These are phyloP conservation scores for Bipolaris victoriae DNA, from an alignment of 2,329 filamentous ascomycete species.

Conservation along the genomic window DNA sequence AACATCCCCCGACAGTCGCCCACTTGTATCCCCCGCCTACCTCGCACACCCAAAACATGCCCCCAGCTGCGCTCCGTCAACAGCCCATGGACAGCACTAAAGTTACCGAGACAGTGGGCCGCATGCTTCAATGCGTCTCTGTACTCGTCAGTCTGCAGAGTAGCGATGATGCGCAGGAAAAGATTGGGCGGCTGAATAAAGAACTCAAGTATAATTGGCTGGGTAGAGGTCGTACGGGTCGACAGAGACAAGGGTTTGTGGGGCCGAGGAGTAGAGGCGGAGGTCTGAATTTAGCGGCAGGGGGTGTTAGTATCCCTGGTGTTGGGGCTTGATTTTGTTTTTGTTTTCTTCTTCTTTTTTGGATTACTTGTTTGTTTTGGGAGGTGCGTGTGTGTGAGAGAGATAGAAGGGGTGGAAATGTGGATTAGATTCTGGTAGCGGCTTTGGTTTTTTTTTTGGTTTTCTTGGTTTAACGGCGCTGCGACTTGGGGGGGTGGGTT, in stretches of 20 bases:
- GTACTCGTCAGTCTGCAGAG: conserved; percentile 80
- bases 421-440: no score
- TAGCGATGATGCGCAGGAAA: conserved; percentile 74
- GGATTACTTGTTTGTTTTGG: no score
- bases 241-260: conserved; percentile 89
- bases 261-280: conserved; percentile 53
- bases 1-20: conserved; percentile 8
- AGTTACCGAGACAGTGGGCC: conserved; percentile 90
- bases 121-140: conserved; percentile 95
- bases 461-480: no score
- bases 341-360: background rate
- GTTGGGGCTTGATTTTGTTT: background rate
- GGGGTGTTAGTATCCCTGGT: background rate
- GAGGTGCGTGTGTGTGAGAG: no score
- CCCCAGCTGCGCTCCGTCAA: conserved; percentile 31
- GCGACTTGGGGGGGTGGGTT: no score
- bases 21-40: conserved; percentile 23
- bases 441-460: no score
- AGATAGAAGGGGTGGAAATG: no score
- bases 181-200: conserved; percentile 82
- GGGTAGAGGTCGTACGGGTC: conserved; percentile 83
- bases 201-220: conserved; percentile 97
- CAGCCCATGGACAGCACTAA: conserved; percentile 65
- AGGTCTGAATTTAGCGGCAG: background rate
- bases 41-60: conserved; percentile 18